Evolutionary conservation across 306 rosid species (phyloP).

Genomic region (Fragaria iinumae): DNA sequence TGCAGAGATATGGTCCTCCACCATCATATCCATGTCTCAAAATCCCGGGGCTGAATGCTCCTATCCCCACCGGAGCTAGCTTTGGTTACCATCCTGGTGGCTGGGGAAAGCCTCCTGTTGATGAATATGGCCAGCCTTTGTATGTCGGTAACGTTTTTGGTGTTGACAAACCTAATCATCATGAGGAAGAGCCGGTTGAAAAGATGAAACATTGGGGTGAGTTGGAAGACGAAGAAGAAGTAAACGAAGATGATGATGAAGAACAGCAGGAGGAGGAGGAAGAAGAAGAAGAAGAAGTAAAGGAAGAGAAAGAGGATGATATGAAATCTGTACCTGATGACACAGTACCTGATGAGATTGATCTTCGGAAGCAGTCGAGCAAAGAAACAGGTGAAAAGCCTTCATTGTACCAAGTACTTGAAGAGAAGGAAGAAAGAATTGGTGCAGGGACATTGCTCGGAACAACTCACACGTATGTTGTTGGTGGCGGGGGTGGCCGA

Average conservation of each 20-base stretch:
- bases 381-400: conserved; percentile 74
- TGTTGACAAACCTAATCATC: conserved; percentile 63
- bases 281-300: conserved; percentile 56
- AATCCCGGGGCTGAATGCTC: conserved; percentile 92
- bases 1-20: conserved; percentile 99
- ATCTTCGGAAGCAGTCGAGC: conserved; percentile 89
- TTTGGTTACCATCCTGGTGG: conserved; percentile 99
- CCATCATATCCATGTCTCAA: conserved; percentile 91
- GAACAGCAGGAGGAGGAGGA: conserved; percentile 41
- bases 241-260: conserved; percentile 49
- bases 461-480: conserved; percentile 91
- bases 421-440: conserved; percentile 85
- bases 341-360: conserved; percentile 72
- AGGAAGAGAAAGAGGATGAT: conserved; percentile 76
- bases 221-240: too few relatives aligned
- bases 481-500: conserved; percentile 59
- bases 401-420: conserved; percentile 79
- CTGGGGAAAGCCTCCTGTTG: conserved; percentile 99
- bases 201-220: conserved; percentile 98
- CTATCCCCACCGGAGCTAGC: conserved; percentile 90
- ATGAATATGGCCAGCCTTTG: conserved; percentile 83
- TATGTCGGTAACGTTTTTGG: conserved; percentile 91
- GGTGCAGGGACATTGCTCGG: conserved; percentile 89
- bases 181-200: conserved; percentile 96
- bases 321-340: conserved; percentile 54